Evolutionary conservation across 192 early-diverging fungal species (phyloP), one percentile per base, ranked within the genome.

Genomic region (Backusella circina): DNA sequence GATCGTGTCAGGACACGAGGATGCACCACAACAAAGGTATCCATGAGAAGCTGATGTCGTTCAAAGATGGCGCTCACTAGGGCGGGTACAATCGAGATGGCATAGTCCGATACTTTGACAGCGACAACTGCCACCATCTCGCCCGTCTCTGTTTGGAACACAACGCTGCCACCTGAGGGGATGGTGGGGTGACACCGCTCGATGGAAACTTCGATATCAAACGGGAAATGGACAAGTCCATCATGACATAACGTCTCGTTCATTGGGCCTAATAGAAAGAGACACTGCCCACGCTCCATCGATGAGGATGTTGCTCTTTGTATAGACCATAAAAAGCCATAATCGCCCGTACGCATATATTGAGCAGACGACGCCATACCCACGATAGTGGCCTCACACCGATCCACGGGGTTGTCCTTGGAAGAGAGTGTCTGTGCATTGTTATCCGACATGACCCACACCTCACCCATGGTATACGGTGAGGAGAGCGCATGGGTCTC

Each of bases 281-380:
- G 66, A 51, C 90, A 88, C 54, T 91, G 89, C 2, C 82, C 82
- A 23, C 75, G 82, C 15, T 90, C 85, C 15, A 38, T 33, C 65
- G 36, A 6, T 47, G 33, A 13, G 21, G 47, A 0, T 50, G 30
- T 12, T 71, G 18, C 39, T 61, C 54, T 31, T 32, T 68, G 65
- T 16, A 93, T 86, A 44, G 90, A 85, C 82, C 91, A 92, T 36
- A 95, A 73, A 77, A 95, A 95, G 5, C 94, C 94, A 64, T 90
- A 75, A 77, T 92, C 93, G n/a, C 94, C 94, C 0, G 94, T 94
- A 26, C 92, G 86, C 51, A 91, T 88, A 83, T 92, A 95, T 64
- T 67, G 83, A 47, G 86, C 82, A 47, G 83, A 73, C 18, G 82
- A 78, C 72, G 86, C 81, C 33, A 87, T 81, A 37, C 88, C 90